These are phyloP conservation scores for Ascochyta viciae-villosae DNA, from an alignment of 2,329 filamentous ascomycete species.

Conservation along the genomic window DNA sequence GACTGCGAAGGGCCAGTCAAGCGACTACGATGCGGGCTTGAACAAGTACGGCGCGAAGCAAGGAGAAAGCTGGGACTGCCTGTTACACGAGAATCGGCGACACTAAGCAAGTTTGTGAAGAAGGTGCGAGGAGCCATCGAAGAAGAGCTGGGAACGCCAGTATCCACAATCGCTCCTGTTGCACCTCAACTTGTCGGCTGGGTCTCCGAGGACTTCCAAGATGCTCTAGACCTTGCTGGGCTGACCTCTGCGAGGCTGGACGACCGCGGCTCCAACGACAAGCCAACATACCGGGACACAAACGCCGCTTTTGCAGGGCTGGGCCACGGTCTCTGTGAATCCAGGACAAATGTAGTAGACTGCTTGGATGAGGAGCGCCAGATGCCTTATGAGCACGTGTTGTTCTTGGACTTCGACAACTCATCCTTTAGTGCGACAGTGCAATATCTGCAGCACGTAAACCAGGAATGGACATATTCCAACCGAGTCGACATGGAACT, in stretches of 20 bases:
- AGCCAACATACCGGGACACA: constrained; percentile 23
- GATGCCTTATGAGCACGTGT: constrained; percentile 22
- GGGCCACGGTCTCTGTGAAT: constrained; percentile 25
- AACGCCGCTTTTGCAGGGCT: constrained; percentile 30
- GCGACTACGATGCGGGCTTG: constrained; percentile 8
- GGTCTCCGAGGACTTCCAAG: constrained; percentile 22
- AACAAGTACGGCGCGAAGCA: constrained; percentile 11
- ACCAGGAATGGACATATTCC: constrained; percentile 13
- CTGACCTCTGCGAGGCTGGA: constrained; percentile 16
- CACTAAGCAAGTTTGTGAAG: constrained; percentile 26
- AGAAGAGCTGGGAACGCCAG: constrained; percentile 16
- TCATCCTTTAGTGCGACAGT: constrained; percentile 33
- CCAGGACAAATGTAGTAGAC: constrained; percentile 5
- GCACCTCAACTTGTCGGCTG: constrained; percentile 24
- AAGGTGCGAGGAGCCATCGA: constrained; percentile 25
- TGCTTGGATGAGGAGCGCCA: constrained; percentile 15
- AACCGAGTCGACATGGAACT: constrained; percentile 22
- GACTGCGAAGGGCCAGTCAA: constrained; percentile 14
- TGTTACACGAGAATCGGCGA: constrained; percentile 22
- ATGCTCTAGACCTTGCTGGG: constrained; percentile 25
- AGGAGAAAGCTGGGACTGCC: constrained; percentile 21
- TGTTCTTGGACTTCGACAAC: constrained; percentile 38
- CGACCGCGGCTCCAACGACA: background rate
- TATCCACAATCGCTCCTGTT: constrained; percentile 26
- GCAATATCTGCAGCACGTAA: constrained; percentile 19